phyloP scores from a whole-genome alignment of 2,329 filamentous ascomycete species.

The Trichophyton simii region DNA sequence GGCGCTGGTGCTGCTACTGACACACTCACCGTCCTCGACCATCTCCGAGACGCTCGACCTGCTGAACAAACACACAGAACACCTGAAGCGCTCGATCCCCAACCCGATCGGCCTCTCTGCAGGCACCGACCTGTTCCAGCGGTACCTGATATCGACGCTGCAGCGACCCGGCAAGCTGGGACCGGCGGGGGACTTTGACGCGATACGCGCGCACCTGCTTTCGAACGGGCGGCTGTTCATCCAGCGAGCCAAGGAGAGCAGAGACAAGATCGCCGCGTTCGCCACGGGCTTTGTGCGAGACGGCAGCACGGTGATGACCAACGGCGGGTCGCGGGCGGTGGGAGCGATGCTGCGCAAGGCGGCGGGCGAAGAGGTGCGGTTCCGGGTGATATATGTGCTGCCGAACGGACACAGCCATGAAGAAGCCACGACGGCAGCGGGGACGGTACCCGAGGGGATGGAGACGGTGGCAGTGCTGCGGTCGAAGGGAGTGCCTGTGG shows the following conservation, averaged over 20 bases:
- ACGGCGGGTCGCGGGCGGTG: constrained; percentile 77
- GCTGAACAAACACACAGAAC: constrained; percentile 61
- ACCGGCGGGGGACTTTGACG: constrained; percentile 59
- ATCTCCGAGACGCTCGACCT: constrained; percentile 89
- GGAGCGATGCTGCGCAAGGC: constrained; percentile 63
- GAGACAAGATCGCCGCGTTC: constrained; percentile 68
- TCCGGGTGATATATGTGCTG: constrained; percentile 71
- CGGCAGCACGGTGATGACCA: constrained; percentile 72
- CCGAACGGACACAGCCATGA: constrained; percentile 22
- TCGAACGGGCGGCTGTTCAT: constrained; percentile 81
- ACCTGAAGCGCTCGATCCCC: constrained; percentile 63
- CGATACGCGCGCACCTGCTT: constrained; percentile 69
- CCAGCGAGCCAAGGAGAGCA: constrained; percentile 68
- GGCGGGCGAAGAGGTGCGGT: constrained; percentile 55
- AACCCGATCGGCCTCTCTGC: constrained; percentile 89
- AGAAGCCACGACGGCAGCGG: constrained; percentile 14
- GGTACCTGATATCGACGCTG: constrained; percentile 70
- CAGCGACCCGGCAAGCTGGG: constrained; percentile 42
- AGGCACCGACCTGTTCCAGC: constrained; percentile 88
- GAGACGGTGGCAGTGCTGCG: constrained; percentile 60
- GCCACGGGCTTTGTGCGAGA: constrained; percentile 69
- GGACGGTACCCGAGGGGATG: constrained; percentile 48
- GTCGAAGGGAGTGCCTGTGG: constrained; percentile 64
- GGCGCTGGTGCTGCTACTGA: constrained; percentile 74
- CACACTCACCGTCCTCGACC: constrained; percentile 65